Evolutionary conservation across 2,329 filamentous ascomycete species (phyloP).

Genomic region (Colletotrichum cuscutae): DNA sequence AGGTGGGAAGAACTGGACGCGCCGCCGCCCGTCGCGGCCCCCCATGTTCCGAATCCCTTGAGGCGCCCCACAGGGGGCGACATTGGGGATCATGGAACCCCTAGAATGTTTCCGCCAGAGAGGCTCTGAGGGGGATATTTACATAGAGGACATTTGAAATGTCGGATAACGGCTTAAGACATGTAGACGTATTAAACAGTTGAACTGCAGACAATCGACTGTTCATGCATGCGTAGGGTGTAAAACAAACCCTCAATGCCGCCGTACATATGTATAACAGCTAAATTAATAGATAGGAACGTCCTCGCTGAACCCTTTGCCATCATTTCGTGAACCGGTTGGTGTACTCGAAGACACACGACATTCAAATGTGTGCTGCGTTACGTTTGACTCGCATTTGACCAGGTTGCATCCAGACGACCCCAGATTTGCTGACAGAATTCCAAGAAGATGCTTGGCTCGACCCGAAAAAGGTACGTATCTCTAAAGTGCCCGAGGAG

Average conservation of each 20-base stretch:
- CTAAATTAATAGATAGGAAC: no score
- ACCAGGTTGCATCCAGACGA: conserved; percentile 21
- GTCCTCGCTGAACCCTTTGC: background rate
- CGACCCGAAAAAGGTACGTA: background rate
- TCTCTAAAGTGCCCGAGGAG: background rate
- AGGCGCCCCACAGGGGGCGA: conserved; percentile 21
- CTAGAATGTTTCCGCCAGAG: conserved; percentile 11
- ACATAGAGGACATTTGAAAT: conserved; percentile 19
- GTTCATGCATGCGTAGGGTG: background rate
- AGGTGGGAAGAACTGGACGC: conserved; percentile 15
- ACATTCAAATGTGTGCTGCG: background rate
- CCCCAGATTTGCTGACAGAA: conserved; percentile 19
- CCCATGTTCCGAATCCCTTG: conserved; percentile 24
- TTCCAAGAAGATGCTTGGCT: background rate
- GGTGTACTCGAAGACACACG: background rate
- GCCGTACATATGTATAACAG: no score
- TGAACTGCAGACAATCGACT: background rate
- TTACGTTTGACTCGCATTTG: background rate
- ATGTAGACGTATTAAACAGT: background rate
- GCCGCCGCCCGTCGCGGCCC: conserved; percentile 18
- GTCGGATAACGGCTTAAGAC: background rate
- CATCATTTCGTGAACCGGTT: background rate
- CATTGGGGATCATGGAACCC: background rate
- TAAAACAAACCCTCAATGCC: background rate
- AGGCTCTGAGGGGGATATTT: conserved; percentile 9